These are phyloP conservation scores for Crepidotus variabilis DNA, from an alignment of 768 basidiomycete genomes.

Conservation along the genomic window DNA sequence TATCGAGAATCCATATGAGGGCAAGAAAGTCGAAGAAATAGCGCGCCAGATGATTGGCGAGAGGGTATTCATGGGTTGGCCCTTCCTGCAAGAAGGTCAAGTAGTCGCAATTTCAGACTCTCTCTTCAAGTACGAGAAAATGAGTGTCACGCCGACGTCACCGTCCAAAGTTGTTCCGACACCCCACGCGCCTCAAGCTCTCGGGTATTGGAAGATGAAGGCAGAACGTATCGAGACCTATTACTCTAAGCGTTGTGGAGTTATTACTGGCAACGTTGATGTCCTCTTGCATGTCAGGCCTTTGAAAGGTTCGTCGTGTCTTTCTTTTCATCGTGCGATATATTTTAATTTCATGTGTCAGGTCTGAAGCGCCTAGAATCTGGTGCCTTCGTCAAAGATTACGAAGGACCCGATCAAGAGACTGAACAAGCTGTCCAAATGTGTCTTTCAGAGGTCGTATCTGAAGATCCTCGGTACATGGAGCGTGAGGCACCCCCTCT, in stretches of 20 bases:
- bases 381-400: slow-evolving; percentile 94
- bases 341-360: slow-evolving; percentile 22
- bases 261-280: slow-evolving; percentile 78
- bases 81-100: slow-evolving; percentile 89
- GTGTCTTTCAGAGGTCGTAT: slow-evolving; percentile 71
- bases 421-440: slow-evolving; percentile 86
- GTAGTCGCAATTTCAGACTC: slow-evolving; percentile 87
- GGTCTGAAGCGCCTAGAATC: slow-evolving; percentile 87
- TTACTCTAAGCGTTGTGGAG: slow-evolving; percentile 88
- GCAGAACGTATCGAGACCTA: slow-evolving; percentile 77
- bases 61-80: slow-evolving; percentile 84
- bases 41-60: slow-evolving; percentile 74
- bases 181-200: slow-evolving; percentile 67
- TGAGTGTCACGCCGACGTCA: slow-evolving; percentile 45
- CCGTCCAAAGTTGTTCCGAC: slow-evolving; percentile 58
- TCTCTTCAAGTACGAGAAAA: slow-evolving; percentile 81
- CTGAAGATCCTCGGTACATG: slow-evolving; percentile 84
- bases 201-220: slow-evolving; percentile 76
- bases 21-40: slow-evolving; percentile 63
- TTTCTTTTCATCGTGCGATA: background rate
- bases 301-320: slow-evolving; percentile 65
- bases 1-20: slow-evolving; percentile 72
- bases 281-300: slow-evolving; percentile 86
- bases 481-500: slow-evolving; percentile 82
- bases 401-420: slow-evolving; percentile 80